phyloP scores from a whole-genome alignment of 495 filamentous ascomycete species.

The Poronia punctata region DNA sequence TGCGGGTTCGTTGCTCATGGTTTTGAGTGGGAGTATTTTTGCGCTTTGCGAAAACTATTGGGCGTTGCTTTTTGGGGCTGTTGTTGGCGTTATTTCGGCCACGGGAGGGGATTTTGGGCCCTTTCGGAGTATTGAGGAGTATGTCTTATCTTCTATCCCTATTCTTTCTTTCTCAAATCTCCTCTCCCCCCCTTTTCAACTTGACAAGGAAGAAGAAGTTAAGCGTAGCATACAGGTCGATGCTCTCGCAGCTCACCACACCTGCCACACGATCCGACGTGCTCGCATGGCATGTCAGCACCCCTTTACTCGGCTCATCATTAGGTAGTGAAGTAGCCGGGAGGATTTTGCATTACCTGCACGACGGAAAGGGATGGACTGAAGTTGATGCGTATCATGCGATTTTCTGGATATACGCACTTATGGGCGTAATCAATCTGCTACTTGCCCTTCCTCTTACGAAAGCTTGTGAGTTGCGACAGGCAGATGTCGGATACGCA shows the following conservation, averaged over 20 bases:
- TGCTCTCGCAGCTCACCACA: constrained; percentile 64
- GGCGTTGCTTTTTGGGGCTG: constrained; percentile 63
- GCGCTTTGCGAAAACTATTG: constrained; percentile 63
- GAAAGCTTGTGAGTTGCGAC: constrained; percentile 50
- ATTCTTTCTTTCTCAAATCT: too few species aligned
- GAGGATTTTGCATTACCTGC: constrained; percentile 51
- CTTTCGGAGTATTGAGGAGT: constrained; percentile 79
- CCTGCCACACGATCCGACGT: constrained; percentile 59
- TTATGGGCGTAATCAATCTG: constrained; percentile 61
- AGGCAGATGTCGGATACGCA: constrained; percentile 22
- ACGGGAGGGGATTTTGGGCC: constrained; percentile 76
- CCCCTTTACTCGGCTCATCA: constrained; percentile 57
- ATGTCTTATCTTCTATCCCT: too few species aligned
- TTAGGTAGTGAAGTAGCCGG: constrained; percentile 60
- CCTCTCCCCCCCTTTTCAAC: too few species aligned
- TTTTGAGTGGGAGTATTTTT: constrained; percentile 60
- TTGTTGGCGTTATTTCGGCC: constrained; percentile 78
- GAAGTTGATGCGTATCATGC: constrained; percentile 55
- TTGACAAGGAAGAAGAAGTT: neutral
- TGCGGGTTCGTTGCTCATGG: constrained; percentile 63
- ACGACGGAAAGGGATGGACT: constrained; percentile 42
- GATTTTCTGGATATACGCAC: constrained; percentile 65
- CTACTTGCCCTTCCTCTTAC: constrained; percentile 53
- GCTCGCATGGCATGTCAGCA: constrained; percentile 67
- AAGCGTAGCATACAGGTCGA: constrained; percentile 36